Percentiles rank a stretch among this genome's conserved stretches.
These are phyloP conservation scores for Ganoderma lucidum DNA, from an alignment of 1,284 basidiomycete genomes.

Conservation along the genomic window DNA sequence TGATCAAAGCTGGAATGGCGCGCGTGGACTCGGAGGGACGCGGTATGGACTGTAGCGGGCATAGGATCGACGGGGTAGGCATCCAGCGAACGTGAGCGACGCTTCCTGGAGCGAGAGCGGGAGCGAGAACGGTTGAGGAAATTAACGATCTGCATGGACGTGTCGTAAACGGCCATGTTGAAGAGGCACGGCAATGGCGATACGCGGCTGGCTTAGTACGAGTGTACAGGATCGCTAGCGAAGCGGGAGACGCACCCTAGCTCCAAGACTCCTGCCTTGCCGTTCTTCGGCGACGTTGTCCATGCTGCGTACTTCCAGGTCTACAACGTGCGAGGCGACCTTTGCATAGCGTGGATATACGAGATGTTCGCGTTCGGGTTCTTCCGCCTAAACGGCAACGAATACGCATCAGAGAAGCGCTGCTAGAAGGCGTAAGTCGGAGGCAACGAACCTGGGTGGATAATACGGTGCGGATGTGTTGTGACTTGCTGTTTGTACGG, in stretches of 20 bases:
- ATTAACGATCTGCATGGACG: conserved; percentile 41
- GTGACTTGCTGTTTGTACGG: conserved; percentile 41
- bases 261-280: conserved; percentile 39
- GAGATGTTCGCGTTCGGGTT: conserved; percentile 31
- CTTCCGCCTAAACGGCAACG: conserved; percentile 34
- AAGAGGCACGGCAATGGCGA: conserved; percentile 26
- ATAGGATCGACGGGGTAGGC: conserved; percentile 35
- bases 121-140: conserved; percentile 46
- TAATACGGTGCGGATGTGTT: conserved; percentile 32
- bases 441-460: conserved; percentile 36
- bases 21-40: conserved; percentile 36
- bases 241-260: conserved; percentile 36
- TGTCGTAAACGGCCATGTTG: conserved; percentile 28
- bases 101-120: conserved; percentile 43
- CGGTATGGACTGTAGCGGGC: conserved; percentile 33
- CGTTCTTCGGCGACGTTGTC: conserved; percentile 37
- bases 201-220: conserved; percentile 19
- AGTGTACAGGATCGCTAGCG: conserved; percentile 9
- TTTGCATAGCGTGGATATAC: conserved; percentile 35
- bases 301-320: conserved; percentile 37
- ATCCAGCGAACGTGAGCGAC: conserved; percentile 43
- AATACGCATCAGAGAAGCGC: conserved; percentile 26
- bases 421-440: conserved; percentile 12
- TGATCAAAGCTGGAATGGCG: conserved; percentile 37
- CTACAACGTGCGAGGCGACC: conserved; percentile 31